phyloP scores from a whole-genome alignment of 2,329 filamentous ascomycete species.

The Cladosporium oxysporum region DNA sequence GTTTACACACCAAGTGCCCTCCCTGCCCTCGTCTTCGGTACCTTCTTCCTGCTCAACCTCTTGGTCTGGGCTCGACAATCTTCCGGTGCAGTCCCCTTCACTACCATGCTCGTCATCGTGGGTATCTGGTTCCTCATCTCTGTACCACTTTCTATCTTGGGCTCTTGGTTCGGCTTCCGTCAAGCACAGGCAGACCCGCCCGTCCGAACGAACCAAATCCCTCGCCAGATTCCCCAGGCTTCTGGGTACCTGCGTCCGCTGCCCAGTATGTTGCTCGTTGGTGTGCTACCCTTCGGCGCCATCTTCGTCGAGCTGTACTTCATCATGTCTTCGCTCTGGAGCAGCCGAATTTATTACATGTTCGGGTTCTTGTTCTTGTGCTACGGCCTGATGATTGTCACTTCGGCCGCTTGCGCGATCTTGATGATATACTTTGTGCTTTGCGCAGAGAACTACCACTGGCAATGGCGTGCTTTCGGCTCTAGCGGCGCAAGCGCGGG shows the following conservation, averaged over 20 bases:
- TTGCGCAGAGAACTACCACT: constrained; percentile 96
- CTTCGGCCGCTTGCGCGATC: constrained; percentile 86
- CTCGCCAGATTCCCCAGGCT: constrained; percentile 86
- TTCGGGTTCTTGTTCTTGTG: constrained; percentile 98
- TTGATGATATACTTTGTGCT: constrained; percentile 95
- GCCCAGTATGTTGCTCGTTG: constrained; percentile 88
- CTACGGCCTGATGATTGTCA: constrained; percentile 96
- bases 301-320: constrained; percentile 99
- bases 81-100: constrained; percentile 91
- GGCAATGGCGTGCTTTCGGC: constrained; percentile 96
- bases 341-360: constrained; percentile 99
- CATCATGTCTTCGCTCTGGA: constrained; percentile 99
- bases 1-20: constrained; percentile 81
- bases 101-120: constrained; percentile 92
- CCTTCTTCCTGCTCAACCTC: constrained; percentile 92
- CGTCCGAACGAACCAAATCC: constrained; percentile 95
- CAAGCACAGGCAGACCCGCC: constrained; percentile 69
- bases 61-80: constrained; percentile 94
- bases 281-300: constrained; percentile 89
- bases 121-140: constrained; percentile 97
- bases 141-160: constrained; percentile 83
- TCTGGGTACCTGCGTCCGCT: constrained; percentile 81
- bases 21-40: constrained; percentile 79
- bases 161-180: constrained; percentile 92
- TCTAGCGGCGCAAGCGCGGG: constrained; percentile 86